phyloP scores from a whole-genome alignment of 1,284 basidiomycete species.

The Cutaneotrichosporon mucoides region DNA sequence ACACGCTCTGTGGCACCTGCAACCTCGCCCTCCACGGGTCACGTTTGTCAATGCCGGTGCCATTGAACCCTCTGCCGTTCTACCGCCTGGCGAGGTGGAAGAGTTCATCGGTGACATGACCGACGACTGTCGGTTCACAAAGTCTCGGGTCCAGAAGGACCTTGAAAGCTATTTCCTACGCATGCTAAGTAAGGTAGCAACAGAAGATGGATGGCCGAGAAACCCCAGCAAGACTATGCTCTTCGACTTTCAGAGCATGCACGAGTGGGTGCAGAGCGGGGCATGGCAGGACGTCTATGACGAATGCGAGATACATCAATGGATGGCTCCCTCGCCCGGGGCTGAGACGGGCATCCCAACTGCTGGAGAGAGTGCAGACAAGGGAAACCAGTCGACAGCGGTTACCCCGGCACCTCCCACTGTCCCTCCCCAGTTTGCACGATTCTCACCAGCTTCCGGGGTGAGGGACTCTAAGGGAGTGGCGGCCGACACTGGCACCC shows the following conservation, averaged over 20 bases:
- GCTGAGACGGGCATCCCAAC: too few relatives aligned
- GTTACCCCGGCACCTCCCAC: too few relatives aligned
- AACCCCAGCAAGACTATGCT: background rate
- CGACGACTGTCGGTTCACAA: background rate
- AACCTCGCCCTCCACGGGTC: background rate
- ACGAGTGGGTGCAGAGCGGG: background rate
- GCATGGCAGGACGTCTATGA: background rate
- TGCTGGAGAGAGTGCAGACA: too few relatives aligned
- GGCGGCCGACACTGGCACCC: too few relatives aligned
- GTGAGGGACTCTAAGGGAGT: too few relatives aligned
- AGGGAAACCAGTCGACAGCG: too few relatives aligned
- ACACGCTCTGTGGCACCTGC: background rate
- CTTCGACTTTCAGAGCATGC: background rate
- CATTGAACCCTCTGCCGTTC: background rate
- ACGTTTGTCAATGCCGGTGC: background rate
- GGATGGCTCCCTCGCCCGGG: too few relatives aligned
- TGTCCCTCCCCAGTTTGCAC: too few relatives aligned
- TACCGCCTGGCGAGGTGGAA: background rate
- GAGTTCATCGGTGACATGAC: background rate
- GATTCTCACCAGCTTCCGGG: too few relatives aligned
- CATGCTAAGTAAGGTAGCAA: too few relatives aligned
- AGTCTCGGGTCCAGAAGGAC: background rate
- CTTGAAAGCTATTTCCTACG: background rate
- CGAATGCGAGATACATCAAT: background rate
- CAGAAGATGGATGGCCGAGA: too few relatives aligned